Conservation (phyloP, 768 basidiomycete genomes). For the Cantharellus cinnabarinus region DNA sequence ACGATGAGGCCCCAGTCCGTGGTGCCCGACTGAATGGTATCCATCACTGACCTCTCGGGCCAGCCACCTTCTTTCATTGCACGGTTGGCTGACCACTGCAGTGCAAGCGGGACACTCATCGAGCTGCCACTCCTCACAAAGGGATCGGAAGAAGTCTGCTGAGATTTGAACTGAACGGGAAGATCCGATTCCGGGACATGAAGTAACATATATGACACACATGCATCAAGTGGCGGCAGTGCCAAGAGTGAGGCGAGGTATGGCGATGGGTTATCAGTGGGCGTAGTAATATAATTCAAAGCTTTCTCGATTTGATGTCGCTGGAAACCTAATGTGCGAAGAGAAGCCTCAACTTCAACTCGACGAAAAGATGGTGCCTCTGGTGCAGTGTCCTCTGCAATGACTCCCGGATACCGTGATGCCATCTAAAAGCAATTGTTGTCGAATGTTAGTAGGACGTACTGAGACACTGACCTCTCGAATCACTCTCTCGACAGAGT, state of each 20-base stretch:
- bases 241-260: constrained; percentile 44
- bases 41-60: constrained; percentile 48
- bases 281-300: constrained; percentile 12
- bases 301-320: constrained; percentile 17
- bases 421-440: constrained; percentile 2
- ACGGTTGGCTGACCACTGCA: constrained; percentile 62
- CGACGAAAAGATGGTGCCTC: constrained; percentile 19
- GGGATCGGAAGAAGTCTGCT: constrained; percentile 42
- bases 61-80: constrained; percentile 70
- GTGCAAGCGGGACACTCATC: constrained; percentile 41
- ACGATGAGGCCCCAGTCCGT: constrained; percentile 36
- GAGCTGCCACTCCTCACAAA: constrained; percentile 37
- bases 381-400: not conserved
- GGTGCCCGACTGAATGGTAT: constrained; percentile 19
- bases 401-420: not conserved
- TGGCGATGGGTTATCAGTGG: constrained; percentile 23
- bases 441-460: not conserved
- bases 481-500: constrained; percentile 61
- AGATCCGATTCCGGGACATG: constrained; percentile 76
- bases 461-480: constrained; percentile 35
- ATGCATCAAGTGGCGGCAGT: constrained; percentile 48
- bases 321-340: constrained; percentile 47
- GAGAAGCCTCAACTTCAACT: constrained; percentile 28
- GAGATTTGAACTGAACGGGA: constrained; percentile 47
- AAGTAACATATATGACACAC: constrained; percentile 67